Conservation (phyloP, 306 rosid genomes). For the Alnus rubra region DNA sequence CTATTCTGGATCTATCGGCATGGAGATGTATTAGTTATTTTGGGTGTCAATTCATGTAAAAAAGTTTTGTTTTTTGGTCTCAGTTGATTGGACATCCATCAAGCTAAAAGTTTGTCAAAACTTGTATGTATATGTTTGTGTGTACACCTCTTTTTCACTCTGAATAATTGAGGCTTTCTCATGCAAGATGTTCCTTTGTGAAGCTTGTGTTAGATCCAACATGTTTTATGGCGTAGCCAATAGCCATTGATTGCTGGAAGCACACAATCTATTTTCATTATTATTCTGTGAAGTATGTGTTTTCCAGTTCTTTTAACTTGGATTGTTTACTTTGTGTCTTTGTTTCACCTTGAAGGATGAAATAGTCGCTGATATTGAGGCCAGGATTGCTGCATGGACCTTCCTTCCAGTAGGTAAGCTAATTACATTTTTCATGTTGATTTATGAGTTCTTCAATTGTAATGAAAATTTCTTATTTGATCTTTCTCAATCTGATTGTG, state of each 20-base stretch:
- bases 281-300: background rate
- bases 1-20: background rate
- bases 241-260: background rate
- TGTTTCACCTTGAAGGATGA: conserved; percentile 66
- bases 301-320: conserved; percentile 21
- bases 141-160: background rate
- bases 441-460: conserved; percentile 3
- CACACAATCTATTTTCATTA: background rate
- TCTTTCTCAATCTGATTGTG: background rate
- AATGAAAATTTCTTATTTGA: conserved; percentile 1
- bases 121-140: background rate
- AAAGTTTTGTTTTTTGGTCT: background rate
- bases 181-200: background rate
- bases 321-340: conserved; percentile 24
- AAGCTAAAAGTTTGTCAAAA: background rate
- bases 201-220: background rate
- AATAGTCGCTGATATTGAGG: conserved; percentile 63
- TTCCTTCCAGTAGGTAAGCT: conserved; percentile 75
- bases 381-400: conserved; percentile 87
- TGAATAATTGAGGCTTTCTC: background rate
- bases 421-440: conserved; percentile 2
- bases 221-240: background rate
- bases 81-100: background rate
- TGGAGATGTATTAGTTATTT: background rate
- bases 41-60: background rate